A percentile compares a stretch with the other conserved stretches of the same genome.
Evolutionary conservation across 176 grass and related monocot species (phyloP).

Genomic region (Triticum monococcum): DNA sequence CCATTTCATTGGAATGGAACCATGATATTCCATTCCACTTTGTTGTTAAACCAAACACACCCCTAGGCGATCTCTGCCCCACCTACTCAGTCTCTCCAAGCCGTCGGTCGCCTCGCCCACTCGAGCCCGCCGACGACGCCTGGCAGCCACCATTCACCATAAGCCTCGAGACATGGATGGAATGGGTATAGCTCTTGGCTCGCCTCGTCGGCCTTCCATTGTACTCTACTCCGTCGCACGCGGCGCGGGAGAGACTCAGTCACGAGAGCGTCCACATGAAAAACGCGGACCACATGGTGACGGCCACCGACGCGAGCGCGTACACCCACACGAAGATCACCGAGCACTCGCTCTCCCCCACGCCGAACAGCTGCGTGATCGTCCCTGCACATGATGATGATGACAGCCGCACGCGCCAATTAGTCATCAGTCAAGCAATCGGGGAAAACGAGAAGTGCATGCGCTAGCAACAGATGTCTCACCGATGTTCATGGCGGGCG

Average conservation of each 20-base stretch:
- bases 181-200: background rate
- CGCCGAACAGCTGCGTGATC: conserved; percentile 82
- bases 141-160: background rate
- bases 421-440: background rate
- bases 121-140: background rate
- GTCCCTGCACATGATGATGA: conserved; percentile 43
- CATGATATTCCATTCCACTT: too few relatives aligned
- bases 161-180: background rate
- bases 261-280: conserved; percentile 83
- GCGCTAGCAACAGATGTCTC: background rate
- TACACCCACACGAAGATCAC: conserved; percentile 91
- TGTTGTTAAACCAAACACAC: too few relatives aligned
- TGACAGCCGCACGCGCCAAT: background rate
- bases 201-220: background rate
- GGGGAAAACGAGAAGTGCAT: background rate
- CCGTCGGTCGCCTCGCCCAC: background rate
- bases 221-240: background rate
- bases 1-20: too few relatives aligned
- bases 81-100: background rate
- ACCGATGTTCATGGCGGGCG: conserved; percentile 92
- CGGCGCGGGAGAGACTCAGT: background rate
- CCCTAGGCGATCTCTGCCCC: background rate
- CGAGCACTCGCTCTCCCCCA: conserved; percentile 74
- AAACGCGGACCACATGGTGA: conserved; percentile 77
- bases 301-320: conserved; percentile 64